Evolutionary conservation across 768 basidiomycete species (phyloP).

Genomic region (Antrodiella citrinella): DNA sequence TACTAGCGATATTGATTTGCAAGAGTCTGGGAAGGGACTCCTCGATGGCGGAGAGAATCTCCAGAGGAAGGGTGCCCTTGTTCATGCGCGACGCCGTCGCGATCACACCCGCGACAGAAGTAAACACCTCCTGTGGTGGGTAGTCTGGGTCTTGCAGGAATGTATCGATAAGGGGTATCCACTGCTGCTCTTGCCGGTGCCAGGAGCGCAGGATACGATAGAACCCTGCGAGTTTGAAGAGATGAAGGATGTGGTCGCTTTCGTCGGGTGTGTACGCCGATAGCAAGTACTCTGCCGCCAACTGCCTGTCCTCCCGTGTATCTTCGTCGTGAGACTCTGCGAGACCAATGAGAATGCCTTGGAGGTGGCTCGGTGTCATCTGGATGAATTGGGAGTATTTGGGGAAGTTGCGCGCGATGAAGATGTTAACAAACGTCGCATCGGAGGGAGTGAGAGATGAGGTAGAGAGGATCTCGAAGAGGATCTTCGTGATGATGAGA

Average conservation of each 20-base stretch:
- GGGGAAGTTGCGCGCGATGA: slow-evolving; percentile 91
- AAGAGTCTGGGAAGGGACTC: slow-evolving; percentile 61
- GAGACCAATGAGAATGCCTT: slow-evolving; percentile 70
- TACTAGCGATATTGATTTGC: slow-evolving; percentile 47
- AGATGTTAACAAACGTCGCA: slow-evolving; percentile 85
- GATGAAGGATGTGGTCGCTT: slow-evolving; percentile 48
- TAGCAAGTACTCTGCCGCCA: slow-evolving; percentile 89
- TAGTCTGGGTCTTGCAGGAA: slow-evolving; percentile 70
- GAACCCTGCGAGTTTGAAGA: slow-evolving; percentile 83
- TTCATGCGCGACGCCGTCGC: slow-evolving; percentile 34
- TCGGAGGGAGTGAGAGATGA: slow-evolving; percentile 52
- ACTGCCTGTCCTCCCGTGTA: slow-evolving; percentile 89
- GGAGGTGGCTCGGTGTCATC: slow-evolving; percentile 58
- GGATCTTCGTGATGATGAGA: slow-evolving; percentile 73
- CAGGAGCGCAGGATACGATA: slow-evolving; percentile 82
- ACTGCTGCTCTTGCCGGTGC: slow-evolving; percentile 68
- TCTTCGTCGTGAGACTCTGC: slow-evolving; percentile 65
- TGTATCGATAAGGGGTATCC: slow-evolving; percentile 66
- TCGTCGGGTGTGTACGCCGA: slow-evolving; percentile 88
- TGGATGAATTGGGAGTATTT: slow-evolving; percentile 89
- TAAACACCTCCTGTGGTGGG: slow-evolving; percentile 51
- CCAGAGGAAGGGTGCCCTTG: slow-evolving; percentile 44
- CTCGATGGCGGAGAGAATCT: slow-evolving; percentile 46
- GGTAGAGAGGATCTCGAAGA: slow-evolving; percentile 62
- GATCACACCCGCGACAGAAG: slow-evolving; percentile 58